Evolutionary conservation across 1,284 basidiomycete genomes (phyloP), one percentile per base, ranked within the genome.

Genomic region (Agroathelia rolfsii): DNA sequence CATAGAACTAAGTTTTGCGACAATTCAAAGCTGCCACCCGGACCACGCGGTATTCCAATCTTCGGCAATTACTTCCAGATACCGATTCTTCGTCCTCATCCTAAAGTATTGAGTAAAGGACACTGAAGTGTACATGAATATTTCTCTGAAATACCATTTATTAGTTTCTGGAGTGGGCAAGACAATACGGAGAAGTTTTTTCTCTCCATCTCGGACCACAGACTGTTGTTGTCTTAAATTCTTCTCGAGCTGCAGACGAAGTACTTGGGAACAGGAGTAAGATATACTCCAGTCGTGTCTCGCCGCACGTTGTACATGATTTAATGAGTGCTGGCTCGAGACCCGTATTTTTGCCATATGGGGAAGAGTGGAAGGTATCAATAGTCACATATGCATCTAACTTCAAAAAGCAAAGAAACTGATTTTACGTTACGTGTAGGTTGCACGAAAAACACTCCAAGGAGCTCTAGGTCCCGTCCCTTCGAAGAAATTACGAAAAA

Each of bases 171-270:
- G 40, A 48, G 39, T 55, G 53, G 53, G 47, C 50, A 0, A 39
- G 40, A 36, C 25, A 48, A 37, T 55, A 55, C 36, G 53, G 55
- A 5, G 28, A 40, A 15, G 45, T 54, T 10, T 51, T 41, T 32
- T 44, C 43, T 26, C 35, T 52, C 4, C 40, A 42, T 12, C 33
- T 51, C 16, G 56, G 56, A 19, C 40, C 45, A 6, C 47, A 48
- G 22, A 40, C 52, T 25, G 37, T 56, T 10, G 45, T 58, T 31
- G 50, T 58, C 15, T 42, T 60, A 17, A 58, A 55, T 39, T 52
- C 51, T 8, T 42, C 49, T 2, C 48, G 53, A 30, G 51, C 47
- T 3, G 52, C 55, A 1, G 43, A 52, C 24, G 55, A 56, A 27
- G 37, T 59, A 6, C 43, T 59, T 28, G 45, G 44, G 18, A 55